phyloP scores from a whole-genome alignment of 2,329 filamentous ascomycete species.

The Paracorniculantispora psalliotae region DNA sequence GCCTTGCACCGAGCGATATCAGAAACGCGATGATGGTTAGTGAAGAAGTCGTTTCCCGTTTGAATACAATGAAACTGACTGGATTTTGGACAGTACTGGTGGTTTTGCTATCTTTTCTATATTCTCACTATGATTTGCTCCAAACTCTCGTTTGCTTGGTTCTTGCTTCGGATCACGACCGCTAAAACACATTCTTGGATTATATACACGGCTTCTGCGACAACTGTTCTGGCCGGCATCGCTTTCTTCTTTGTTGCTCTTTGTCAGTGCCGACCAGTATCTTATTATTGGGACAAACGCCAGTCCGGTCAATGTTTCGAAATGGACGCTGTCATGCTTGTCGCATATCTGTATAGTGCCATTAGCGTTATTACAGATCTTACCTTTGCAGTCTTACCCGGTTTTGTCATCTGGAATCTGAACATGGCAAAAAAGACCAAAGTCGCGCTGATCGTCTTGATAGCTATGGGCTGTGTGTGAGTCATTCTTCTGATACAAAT shows the following conservation, averaged over 20 bases:
- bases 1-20: constrained; percentile 22
- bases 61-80: not conserved
- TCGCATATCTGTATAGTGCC: constrained; percentile 45
- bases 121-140: constrained; percentile 19
- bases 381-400: constrained; percentile 43
- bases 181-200: constrained; percentile 20
- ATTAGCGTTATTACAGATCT: constrained; percentile 43
- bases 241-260: constrained; percentile 29
- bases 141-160: constrained; percentile 24
- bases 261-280: constrained; percentile 25
- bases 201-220: constrained; percentile 25
- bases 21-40: constrained; percentile 28
- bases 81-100: constrained; percentile 19
- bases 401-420: constrained; percentile 48
- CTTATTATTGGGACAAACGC: constrained; percentile 25
- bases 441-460: constrained; percentile 43
- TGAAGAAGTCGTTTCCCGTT: too few relatives aligned
- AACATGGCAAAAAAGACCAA: constrained; percentile 44
- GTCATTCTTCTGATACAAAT: too few relatives aligned
- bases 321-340: constrained; percentile 36
- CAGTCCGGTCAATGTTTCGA: constrained; percentile 25
- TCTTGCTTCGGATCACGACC: constrained; percentile 23
- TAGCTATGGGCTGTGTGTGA: constrained; percentile 49
- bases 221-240: constrained; percentile 23
- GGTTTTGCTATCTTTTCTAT: constrained; percentile 22